phyloP scores from a whole-genome alignment of 495 filamentous ascomycete species.

The Jackrogersella minutella region DNA sequence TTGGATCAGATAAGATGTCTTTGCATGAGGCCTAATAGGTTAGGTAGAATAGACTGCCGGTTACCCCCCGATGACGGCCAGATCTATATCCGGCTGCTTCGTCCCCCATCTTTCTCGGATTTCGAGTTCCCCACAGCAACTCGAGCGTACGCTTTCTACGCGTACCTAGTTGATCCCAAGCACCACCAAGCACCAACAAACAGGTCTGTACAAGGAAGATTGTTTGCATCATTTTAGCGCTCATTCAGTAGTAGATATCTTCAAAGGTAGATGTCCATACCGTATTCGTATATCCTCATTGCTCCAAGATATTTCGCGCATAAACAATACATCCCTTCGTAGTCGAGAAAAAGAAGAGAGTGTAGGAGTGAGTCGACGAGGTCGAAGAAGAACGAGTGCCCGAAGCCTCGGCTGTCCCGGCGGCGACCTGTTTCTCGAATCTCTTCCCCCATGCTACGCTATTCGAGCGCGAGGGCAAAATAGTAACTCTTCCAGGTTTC shows the following conservation, averaged over 20 bases:
- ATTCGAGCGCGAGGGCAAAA: not conserved
- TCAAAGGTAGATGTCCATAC: too few species aligned
- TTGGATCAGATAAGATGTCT: conserved; percentile 61
- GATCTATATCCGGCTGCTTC: not conserved
- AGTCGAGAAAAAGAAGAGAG: too few species aligned
- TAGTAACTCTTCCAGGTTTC: not conserved
- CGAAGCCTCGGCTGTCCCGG: not conserved
- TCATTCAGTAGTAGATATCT: not conserved
- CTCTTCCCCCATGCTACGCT: not conserved
- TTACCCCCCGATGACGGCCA: conserved; percentile 34
- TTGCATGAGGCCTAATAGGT: conserved; percentile 26
- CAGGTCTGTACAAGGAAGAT: not conserved
- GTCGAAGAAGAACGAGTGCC: not conserved
- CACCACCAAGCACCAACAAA: not conserved
- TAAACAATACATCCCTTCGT: too few species aligned
- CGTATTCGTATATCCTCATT: too few species aligned
- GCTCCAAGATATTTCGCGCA: too few species aligned
- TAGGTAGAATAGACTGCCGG: conserved; percentile 4
- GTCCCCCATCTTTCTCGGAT: conserved; percentile 3
- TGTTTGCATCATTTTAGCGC: not conserved
- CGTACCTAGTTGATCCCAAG: not conserved
- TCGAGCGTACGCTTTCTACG: not conserved
- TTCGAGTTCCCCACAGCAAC: not conserved
- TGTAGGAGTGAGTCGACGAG: not conserved
- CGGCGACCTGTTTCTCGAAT: not conserved